Percentiles rank a stretch among this genome's conserved stretches.
These are phyloP conservation scores for Ascochyta rabiei DNA, from an alignment of 2,329 filamentous ascomycete species.

Conservation along the genomic window DNA sequence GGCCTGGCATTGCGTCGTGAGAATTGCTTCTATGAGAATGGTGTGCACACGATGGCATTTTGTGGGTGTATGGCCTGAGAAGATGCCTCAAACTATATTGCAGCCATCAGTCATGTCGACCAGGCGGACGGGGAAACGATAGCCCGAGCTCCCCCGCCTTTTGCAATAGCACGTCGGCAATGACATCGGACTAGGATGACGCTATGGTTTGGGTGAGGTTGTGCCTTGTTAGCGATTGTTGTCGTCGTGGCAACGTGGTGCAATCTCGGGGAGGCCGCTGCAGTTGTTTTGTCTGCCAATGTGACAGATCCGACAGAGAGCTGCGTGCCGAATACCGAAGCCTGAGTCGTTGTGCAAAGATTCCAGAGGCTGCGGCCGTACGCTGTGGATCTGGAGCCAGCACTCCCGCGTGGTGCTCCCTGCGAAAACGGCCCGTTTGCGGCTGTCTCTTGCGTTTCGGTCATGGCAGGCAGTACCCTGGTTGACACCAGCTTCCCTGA, in stretches of 20 bases:
- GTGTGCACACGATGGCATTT: background rate
- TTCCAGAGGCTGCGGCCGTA: background rate
- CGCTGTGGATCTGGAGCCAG: slow-evolving; percentile 10
- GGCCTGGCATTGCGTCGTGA: background rate
- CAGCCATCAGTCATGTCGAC: slow-evolving; percentile 8
- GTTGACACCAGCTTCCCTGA: slow-evolving; percentile 10
- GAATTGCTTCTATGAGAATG: slow-evolving; percentile 6
- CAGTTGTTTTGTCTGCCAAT: background rate
- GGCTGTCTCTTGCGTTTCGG: slow-evolving; percentile 15
- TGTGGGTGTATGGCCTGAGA: background rate
- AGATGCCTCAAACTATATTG: slow-evolving; percentile 3
- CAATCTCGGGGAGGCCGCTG: slow-evolving; percentile 1
- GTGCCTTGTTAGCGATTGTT: background rate
- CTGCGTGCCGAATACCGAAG: slow-evolving; percentile 9
- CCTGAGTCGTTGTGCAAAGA: background rate
- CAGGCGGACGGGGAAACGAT: slow-evolving; percentile 11
- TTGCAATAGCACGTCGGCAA: background rate
- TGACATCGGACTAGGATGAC: background rate
- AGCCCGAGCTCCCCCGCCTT: slow-evolving; percentile 16
- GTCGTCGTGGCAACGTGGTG: background rate
- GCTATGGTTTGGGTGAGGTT: background rate
- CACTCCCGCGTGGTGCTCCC: slow-evolving; percentile 12
- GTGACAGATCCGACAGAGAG: background rate
- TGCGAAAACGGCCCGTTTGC: slow-evolving; percentile 17
- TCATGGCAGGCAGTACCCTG: slow-evolving; percentile 12